Conservation (phyloP, 176 grass and related monocot genomes). For the Oryza australiensis region DNA sequence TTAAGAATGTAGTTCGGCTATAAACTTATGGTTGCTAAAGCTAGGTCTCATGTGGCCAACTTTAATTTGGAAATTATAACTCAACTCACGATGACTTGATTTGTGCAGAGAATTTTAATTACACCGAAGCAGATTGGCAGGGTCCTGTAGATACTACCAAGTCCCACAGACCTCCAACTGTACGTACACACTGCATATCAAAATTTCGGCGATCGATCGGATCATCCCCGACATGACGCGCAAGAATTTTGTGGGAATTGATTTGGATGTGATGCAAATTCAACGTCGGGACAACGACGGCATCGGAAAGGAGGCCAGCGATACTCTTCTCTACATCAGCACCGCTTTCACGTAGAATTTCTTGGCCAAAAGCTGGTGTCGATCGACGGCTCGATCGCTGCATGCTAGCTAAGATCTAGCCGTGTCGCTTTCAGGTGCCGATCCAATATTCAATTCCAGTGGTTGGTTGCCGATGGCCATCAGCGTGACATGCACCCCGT, state of each 20-base stretch:
- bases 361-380: background rate
- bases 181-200: background rate
- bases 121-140: background rate
- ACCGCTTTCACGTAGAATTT: conserved; percentile 41
- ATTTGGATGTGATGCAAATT: conserved; percentile 9
- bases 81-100: background rate
- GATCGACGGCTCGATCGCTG: background rate
- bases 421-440: background rate
- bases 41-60: background rate
- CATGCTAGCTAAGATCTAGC: background rate
- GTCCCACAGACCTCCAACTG: conserved; percentile 3
- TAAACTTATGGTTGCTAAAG: background rate
- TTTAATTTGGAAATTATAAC: background rate
- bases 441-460: background rate
- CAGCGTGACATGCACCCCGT: background rate
- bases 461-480: conserved; percentile 39
- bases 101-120: background rate
- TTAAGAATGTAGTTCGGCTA: background rate
- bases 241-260: conserved; percentile 3
- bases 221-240: background rate
- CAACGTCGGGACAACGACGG: background rate
- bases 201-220: background rate
- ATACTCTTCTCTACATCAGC: background rate
- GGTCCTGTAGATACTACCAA: background rate
- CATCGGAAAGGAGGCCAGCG: background rate